These are phyloP conservation scores for Actinomortierella wolfii DNA, from an alignment of 371 early-diverging fungal genomes.

Conservation along the genomic window DNA sequence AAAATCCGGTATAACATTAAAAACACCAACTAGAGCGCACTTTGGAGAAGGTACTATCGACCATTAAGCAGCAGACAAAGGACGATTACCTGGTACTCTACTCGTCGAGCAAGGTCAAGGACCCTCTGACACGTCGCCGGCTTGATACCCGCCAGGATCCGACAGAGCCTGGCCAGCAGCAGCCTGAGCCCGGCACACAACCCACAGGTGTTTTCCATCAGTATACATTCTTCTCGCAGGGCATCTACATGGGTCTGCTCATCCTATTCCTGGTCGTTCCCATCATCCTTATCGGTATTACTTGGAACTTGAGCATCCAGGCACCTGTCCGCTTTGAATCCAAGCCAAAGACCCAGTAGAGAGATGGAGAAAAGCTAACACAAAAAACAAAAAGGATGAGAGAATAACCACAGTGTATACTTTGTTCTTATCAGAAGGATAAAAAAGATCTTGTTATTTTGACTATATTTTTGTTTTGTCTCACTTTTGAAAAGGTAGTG, in stretches of 20 bases:
- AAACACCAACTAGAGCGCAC: neutral
- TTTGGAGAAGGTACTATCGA: constrained; percentile 4
- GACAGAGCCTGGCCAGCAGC: constrained; percentile 16
- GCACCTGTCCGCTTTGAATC: constrained; percentile 41
- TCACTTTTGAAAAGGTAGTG: too few relatives aligned
- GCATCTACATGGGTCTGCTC: constrained; percentile 40
- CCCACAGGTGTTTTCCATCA: constrained; percentile 31
- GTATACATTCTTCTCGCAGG: constrained; percentile 44
- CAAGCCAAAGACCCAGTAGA: constrained; percentile 17
- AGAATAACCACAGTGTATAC: too few relatives aligned
- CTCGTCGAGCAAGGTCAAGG: constrained; percentile 38
- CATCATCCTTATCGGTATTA: constrained; percentile 30
- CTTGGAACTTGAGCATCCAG: constrained; percentile 44
- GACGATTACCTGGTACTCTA: constrained; percentile 34
- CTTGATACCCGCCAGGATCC: constrained; percentile 26
- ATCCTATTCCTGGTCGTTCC: constrained; percentile 30
- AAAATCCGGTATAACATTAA: neutral
- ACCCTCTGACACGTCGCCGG: constrained; percentile 13
- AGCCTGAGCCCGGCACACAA: neutral
- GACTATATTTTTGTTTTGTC: too few relatives aligned
- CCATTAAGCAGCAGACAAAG: constrained; percentile 13
- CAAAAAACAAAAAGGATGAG: too few relatives aligned
- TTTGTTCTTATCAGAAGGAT: too few relatives aligned
- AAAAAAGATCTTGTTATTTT: too few relatives aligned
- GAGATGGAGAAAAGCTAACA: too few relatives aligned